A percentile compares a stretch with the other conserved stretches of the same genome.
phyloP scores from a whole-genome alignment of 2,329 filamentous ascomycete genomes.

The Harringtonia lauricola region DNA sequence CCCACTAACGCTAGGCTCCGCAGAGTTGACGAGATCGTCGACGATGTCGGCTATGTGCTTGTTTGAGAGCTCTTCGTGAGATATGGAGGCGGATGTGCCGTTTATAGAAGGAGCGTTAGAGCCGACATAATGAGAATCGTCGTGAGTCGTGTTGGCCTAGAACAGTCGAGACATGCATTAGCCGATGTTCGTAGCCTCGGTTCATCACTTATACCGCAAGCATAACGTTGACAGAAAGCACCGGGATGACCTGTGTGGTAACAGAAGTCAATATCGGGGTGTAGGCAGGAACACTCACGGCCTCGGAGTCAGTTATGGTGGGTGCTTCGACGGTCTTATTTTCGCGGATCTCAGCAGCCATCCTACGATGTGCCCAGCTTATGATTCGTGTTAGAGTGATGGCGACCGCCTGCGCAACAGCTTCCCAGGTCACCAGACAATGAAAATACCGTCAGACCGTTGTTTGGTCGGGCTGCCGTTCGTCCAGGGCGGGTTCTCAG shows the following conservation, averaged over 20 bases:
- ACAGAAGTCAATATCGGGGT: not conserved
- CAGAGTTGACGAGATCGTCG: conserved; percentile 49
- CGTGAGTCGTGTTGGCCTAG: conserved; percentile 22
- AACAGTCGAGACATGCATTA: no score
- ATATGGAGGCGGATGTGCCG: conserved; percentile 23
- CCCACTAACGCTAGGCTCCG: conserved; percentile 59
- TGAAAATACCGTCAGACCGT: not conserved
- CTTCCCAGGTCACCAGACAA: conserved; percentile 8
- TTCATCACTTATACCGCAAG: no score
- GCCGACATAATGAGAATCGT: conserved; percentile 36
- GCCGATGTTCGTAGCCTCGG: no score
- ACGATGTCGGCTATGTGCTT: conserved; percentile 45
- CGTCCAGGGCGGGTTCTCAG: no score
- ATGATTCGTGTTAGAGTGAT: conserved; percentile 11
- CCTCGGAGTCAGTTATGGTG: conserved; percentile 32
- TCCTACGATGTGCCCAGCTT: conserved; percentile 43
- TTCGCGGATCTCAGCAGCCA: conserved; percentile 51
- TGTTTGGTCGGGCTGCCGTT: no score
- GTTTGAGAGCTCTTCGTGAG: conserved; percentile 42
- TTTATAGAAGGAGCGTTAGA: conserved; percentile 34
- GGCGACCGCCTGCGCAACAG: conserved; percentile 9
- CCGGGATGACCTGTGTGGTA: no score
- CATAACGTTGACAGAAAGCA: not conserved
- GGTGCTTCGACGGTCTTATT: conserved; percentile 42
- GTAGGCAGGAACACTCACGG: conserved; percentile 25